Base-by-base conservation (phyloP, 129 eudicot species). In the Artemisia annua region DNA sequence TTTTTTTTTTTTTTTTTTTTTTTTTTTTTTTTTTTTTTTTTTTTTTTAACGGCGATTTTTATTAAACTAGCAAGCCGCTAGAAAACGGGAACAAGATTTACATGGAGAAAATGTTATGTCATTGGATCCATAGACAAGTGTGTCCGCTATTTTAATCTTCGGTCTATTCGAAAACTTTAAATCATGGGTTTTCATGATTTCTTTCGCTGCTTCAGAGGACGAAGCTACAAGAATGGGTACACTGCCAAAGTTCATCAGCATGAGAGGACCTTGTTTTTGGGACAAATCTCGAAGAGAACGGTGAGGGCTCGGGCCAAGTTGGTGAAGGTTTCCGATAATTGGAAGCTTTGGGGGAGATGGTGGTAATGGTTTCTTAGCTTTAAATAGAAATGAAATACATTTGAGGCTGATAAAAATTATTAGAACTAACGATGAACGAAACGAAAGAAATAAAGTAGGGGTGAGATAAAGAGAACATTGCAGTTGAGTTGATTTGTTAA, bases 331-430 rank as follows among this genome's bases (percentile, higher is more conserved):
- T 32, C 92, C 92, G 14, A 87, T 71, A 3, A 87, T 48, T 4
- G 92, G 88, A 30, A 87, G 83, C 75, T 62, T 73, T 58, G 24
- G 67, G 7, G 88, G 92, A n/a, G 88, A 87, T 26, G 92, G 92
- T 15, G 92, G 92, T 57, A 58, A 20, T 24, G 26, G 58, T 60
- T 81, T 81, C 11, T 28, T 53, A 3, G 53, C 22, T 20, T 71
- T 71, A 19, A 66, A 39, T 9, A 7, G 43, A 32, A 18, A 70
- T 13, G 55, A 71, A 19, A 46, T 19, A 66, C 75, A 71, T 71
- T 71, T 71, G 44, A 57, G 44, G 43, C 66, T 10, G 13, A 71
- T 39, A 18, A 71, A 56, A 56, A 56, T 3, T 3, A 71, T 9
- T 39, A 57, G n/a, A 20, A n/a, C n/a, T n/a, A n/a, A 57, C 1